phyloP scores from a whole-genome alignment of 2,329 filamentous ascomycete genomes.

The Phyllosticta citriasiana region DNA sequence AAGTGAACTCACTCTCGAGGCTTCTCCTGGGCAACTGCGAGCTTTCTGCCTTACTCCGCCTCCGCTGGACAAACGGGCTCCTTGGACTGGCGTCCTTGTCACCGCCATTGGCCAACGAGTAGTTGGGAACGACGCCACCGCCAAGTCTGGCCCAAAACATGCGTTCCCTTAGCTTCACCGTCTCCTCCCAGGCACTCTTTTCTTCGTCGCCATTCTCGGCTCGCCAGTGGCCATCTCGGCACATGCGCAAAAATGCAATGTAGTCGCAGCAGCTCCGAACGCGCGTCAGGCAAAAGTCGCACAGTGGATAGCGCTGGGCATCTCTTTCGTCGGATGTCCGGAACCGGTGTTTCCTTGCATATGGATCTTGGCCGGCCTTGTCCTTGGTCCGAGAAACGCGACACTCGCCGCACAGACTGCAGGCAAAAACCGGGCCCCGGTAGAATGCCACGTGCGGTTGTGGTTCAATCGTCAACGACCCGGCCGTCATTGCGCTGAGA shows the following conservation, averaged over 20 bases:
- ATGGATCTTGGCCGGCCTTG: conserved; percentile 35
- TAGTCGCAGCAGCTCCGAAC: conserved; percentile 88
- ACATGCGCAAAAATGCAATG: conserved; percentile 78
- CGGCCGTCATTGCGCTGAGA: conserved; percentile 71
- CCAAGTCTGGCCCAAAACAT: conserved; percentile 97
- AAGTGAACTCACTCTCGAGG: conserved; percentile 10
- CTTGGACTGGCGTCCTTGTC: conserved; percentile 19
- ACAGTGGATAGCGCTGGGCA: conserved; percentile 82
- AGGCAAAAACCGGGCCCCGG: conserved; percentile 54
- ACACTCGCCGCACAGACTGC: conserved; percentile 79
- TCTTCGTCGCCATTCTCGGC: conserved; percentile 75
- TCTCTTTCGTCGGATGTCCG: conserved; percentile 77
- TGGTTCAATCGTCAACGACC: conserved; percentile 80
- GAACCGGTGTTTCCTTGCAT: conserved; percentile 78
- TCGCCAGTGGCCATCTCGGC: conserved; percentile 87
- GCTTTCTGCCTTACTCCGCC: conserved; percentile 15
- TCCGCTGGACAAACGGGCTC: conserved; percentile 17
- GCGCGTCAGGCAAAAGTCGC: conserved; percentile 74
- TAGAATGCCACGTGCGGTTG: conserved; percentile 42
- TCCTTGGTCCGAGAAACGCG: conserved; percentile 30
- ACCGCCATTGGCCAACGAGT: conserved; percentile 20
- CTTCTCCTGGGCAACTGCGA: conserved; percentile 17
- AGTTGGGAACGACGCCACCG: conserved; percentile 72
- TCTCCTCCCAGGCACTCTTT: conserved; percentile 88
- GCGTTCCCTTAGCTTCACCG: conserved; percentile 75